Conservation (phyloP, 768 basidiomycete genomes). For the Psilocybe tampanensis region DNA sequence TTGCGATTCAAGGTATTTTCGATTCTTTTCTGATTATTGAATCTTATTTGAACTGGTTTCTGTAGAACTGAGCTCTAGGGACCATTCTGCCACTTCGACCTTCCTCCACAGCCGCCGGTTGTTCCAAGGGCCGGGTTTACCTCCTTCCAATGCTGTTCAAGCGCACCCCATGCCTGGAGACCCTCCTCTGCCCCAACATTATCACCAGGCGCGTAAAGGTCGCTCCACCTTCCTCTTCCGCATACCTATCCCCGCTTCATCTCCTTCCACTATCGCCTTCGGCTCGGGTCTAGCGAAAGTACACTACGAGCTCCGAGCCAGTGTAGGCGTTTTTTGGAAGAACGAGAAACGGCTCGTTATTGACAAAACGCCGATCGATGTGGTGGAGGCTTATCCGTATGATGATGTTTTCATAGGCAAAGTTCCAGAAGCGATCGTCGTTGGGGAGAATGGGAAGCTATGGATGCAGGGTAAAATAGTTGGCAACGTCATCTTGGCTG, state of each 20-base stretch:
- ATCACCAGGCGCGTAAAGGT: slow-evolving; percentile 76
- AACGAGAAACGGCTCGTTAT: slow-evolving; percentile 72
- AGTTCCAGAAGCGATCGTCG: slow-evolving; percentile 57
- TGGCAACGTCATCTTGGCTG: slow-evolving; percentile 64
- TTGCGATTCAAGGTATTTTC: slow-evolving; percentile 67
- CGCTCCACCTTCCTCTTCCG: slow-evolving; percentile 79
- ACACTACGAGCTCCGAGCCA: slow-evolving; percentile 73
- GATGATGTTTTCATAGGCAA: slow-evolving; percentile 35
- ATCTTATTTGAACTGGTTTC: slow-evolving; percentile 9
- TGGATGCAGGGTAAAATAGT: slow-evolving; percentile 73
- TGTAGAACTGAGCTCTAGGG: slow-evolving; percentile 73
- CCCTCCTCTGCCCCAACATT: slow-evolving; percentile 60
- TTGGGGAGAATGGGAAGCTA: slow-evolving; percentile 80
- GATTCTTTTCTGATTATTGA: not conserved
- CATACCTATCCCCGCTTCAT: slow-evolving; percentile 67
- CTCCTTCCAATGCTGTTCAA: slow-evolving; percentile 83
- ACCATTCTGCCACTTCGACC: slow-evolving; percentile 79
- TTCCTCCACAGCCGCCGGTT: slow-evolving; percentile 71
- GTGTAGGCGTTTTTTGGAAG: slow-evolving; percentile 74
- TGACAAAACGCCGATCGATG: slow-evolving; percentile 59
- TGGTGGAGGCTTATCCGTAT: slow-evolving; percentile 56
- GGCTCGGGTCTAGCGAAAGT: slow-evolving; percentile 69
- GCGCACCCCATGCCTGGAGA: slow-evolving; percentile 60
- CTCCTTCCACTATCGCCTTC: slow-evolving; percentile 73
- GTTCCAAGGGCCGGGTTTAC: slow-evolving; percentile 82